These are phyloP conservation scores for Xanthoceras sorbifolium DNA, from an alignment of 345 rosid genomes.

Conservation along the genomic window DNA sequence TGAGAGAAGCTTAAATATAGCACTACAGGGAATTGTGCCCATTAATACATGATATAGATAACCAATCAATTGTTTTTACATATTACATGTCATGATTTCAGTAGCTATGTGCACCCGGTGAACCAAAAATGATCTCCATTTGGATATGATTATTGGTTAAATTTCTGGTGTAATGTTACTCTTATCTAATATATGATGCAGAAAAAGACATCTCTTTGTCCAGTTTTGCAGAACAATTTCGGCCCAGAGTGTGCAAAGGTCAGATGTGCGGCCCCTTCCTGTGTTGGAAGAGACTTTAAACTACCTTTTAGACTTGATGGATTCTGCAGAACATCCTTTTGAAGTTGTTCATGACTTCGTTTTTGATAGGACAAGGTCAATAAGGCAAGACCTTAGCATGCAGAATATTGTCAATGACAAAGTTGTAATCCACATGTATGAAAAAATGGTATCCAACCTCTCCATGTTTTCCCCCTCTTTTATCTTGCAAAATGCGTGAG, in stretches of 20 bases:
- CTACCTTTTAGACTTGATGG: constrained; percentile 66
- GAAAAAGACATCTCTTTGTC: constrained; percentile 18
- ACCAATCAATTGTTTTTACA: too few relatives aligned
- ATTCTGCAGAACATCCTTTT: constrained; percentile 59
- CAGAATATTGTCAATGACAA: constrained; percentile 64
- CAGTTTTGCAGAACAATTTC: constrained; percentile 97
- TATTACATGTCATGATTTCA: too few relatives aligned
- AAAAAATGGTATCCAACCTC: constrained; percentile 69
- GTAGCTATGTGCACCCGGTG: too few relatives aligned
- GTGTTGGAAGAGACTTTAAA: constrained; percentile 73
- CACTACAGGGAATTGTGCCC: too few relatives aligned
- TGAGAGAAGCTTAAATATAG: too few relatives aligned
- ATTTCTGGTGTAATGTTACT: too few relatives aligned
- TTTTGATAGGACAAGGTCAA: constrained; percentile 91
- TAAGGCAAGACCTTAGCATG: constrained; percentile 93
- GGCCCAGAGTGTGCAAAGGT: constrained; percentile 42
- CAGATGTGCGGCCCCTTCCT: constrained; percentile 76
- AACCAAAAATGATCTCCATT: too few relatives aligned
- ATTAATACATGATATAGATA: too few relatives aligned
- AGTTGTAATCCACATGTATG: constrained; percentile 63
- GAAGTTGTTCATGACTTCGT: constrained; percentile 91
- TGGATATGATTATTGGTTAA: too few relatives aligned
- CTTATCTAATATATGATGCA: not conserved
- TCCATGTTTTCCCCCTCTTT: constrained; percentile 11
- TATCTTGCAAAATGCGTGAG: not conserved